Evolutionary conservation across 2,329 filamentous ascomycete species (phyloP).

Genomic region (Akanthomyces dipterigenus): DNA sequence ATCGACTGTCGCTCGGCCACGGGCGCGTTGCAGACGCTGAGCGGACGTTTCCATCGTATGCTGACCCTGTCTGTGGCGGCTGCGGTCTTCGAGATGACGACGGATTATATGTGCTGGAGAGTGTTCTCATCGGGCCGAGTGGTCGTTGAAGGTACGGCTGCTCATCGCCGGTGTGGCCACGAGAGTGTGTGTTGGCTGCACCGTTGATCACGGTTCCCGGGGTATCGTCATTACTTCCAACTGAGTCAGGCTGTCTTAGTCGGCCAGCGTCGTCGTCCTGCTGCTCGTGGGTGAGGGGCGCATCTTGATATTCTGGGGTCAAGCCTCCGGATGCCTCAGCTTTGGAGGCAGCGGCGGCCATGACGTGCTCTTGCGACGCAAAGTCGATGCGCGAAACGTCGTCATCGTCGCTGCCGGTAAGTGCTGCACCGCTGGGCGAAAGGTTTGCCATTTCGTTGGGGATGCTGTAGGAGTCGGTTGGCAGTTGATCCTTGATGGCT

Average conservation of each 20-base stretch:
- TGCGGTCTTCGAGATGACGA: constrained; percentile 48
- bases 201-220: constrained; percentile 37
- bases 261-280: constrained; percentile 43
- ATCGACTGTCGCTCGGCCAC: constrained; percentile 37
- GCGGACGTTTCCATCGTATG: constrained; percentile 39
- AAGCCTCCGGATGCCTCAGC: constrained; percentile 12
- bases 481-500: neutral
- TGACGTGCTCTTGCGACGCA: constrained; percentile 30
- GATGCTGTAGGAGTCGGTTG: neutral
- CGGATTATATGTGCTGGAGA: constrained; percentile 73
- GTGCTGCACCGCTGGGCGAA: constrained; percentile 50
- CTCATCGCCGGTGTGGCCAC: constrained; percentile 26
- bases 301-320: constrained; percentile 26
- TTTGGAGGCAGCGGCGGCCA: constrained; percentile 13
- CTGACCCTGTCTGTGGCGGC: constrained; percentile 34
- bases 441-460: constrained; percentile 35
- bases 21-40: constrained; percentile 47
- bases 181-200: constrained; percentile 30
- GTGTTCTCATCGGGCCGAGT: constrained; percentile 61
- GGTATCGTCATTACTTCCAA: neutral
- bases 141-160: constrained; percentile 51
- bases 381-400: constrained; percentile 33
- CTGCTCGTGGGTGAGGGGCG: constrained; percentile 40
- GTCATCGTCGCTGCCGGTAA: constrained; percentile 43
- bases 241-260: constrained; percentile 38